Evolutionary conservation across 768 basidiomycete species (phyloP).

Genomic region (Boletus subcaerulescens): DNA sequence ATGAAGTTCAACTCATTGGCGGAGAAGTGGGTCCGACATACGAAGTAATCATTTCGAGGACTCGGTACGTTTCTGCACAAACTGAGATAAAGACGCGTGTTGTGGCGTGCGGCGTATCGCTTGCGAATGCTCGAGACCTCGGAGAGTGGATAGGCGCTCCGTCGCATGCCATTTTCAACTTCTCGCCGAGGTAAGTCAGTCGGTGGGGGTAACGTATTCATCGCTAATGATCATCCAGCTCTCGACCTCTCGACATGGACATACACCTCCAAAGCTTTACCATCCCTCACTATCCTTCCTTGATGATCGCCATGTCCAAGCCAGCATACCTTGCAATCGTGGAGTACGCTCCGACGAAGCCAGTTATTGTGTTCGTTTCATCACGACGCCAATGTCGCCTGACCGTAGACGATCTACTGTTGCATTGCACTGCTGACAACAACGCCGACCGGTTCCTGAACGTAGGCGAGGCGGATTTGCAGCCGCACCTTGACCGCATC

Average conservation of each 20-base stretch:
- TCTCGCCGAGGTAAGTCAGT: slow-evolving; percentile 73
- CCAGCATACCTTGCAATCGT: slow-evolving; percentile 91
- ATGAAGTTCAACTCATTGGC: slow-evolving; percentile 93
- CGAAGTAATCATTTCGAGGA: slow-evolving; percentile 92
- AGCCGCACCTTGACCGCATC: slow-evolving; percentile 85
- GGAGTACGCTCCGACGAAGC: slow-evolving; percentile 82
- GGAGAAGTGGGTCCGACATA: slow-evolving; percentile 96
- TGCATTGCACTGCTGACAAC: slow-evolving; percentile 86
- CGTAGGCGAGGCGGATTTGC: slow-evolving; percentile 75
- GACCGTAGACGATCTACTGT: slow-evolving; percentile 87
- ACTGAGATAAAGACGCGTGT: slow-evolving; percentile 91
- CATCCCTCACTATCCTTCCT: slow-evolving; percentile 95
- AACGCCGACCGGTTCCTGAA: slow-evolving; percentile 86
- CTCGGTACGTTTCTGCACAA: slow-evolving; percentile 94
- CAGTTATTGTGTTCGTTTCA: slow-evolving; percentile 90
- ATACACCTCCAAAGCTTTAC: slow-evolving; percentile 95
- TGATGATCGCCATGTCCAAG: slow-evolving; percentile 99
- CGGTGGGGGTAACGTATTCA: neutral
- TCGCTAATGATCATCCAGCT: slow-evolving; percentile 43
- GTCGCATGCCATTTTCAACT: slow-evolving; percentile 95
- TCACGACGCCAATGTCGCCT: slow-evolving; percentile 92
- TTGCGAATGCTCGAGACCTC: slow-evolving; percentile 93
- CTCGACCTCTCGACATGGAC: slow-evolving; percentile 96
- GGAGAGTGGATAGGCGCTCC: slow-evolving; percentile 98
- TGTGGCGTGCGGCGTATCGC: slow-evolving; percentile 91